Conservation (phyloP, 805 yeast species). For the Kluyveromyces aestuarii region DNA sequence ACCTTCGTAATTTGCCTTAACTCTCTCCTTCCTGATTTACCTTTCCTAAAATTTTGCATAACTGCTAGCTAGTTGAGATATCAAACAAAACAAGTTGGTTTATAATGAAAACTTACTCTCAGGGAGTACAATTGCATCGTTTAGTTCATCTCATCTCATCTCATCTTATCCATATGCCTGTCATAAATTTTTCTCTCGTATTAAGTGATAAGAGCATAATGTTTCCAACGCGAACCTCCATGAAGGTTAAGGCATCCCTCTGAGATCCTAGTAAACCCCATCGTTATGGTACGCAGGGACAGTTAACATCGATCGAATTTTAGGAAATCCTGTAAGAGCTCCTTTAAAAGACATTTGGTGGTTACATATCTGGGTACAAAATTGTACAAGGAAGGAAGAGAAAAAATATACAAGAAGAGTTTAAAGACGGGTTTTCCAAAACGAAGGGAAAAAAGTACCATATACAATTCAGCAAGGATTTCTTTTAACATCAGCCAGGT, state of each 20-base stretch:
- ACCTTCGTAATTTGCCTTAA: slow-evolving; percentile 53
- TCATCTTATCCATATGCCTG: neutral
- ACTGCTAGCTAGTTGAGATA: neutral
- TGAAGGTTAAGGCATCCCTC: neutral
- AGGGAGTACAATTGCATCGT: no score
- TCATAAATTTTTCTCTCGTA: neutral
- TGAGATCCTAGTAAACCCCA: neutral
- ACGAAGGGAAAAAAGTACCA: neutral
- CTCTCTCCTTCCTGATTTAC: slow-evolving; percentile 48
- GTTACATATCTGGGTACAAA: neutral
- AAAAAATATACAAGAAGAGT: neutral
- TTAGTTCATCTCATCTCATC: neutral
- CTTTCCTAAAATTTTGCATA: neutral
- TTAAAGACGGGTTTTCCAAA: neutral
- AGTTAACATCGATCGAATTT: neutral
- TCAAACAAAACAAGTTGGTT: neutral
- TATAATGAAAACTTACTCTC: no score
- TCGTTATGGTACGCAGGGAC: neutral
- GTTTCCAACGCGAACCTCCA: neutral
- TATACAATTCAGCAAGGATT: neutral
- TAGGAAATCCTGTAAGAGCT: neutral
- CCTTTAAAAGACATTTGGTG: neutral
- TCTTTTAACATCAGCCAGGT: neutral
- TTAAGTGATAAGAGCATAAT: neutral
- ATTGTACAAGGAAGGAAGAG: neutral